Base-by-base conservation (phyloP, 2,329 filamentous ascomycete genomes). In the Hymenoscyphus infarciens region DNA sequence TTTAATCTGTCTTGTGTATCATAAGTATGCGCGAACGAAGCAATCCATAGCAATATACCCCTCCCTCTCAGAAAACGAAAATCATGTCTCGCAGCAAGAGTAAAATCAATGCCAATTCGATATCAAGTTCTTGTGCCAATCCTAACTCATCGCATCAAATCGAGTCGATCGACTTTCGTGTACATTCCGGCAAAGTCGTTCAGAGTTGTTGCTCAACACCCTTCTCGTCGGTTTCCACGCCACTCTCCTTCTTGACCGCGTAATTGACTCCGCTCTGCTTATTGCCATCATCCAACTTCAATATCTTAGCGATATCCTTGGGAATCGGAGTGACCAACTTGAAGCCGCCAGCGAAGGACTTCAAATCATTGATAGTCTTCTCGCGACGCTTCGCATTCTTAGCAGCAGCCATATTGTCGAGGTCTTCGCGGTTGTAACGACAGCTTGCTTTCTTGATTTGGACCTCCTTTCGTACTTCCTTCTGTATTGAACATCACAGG, bases 251-350 rank as follows among this genome's bases (percentile, higher is more conserved):
- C 16, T 57, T 57, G n/a, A 25, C 33, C n/a, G 11, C 16, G 10
- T 27, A 8, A 15, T 42, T 27, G 33, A 11, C 33, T 56, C 38
- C 11, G 16, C 35, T 16, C 19, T 56, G 25, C 27, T 61, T n/a
- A 7, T 61, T 19, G 19, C 35, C 8, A 25, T 22, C n/a, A 6
- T 49, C 38, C n/a, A 31, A 25, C 19, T 60, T 59, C 3, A 25
- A 42, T 10, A 62, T 58, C 1, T 54, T 22, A 33, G 33, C 56
- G 13, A 59, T 49, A 15, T 62, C 61, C 15, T 25, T 19, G 11
- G 61, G 61, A 45, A 62, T 33, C 6, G 61, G 56, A 25, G 25
- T 56, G n/a, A 7, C 35, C 29, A 62, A 39, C 25, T 56, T 62
- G 35, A 59, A 59, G 7, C n/a, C 29, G 38, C 22, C 16, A 6